phyloP scores from a whole-genome alignment of 163 green algal species.

The Chlamydomonas reinhardtii region DNA sequence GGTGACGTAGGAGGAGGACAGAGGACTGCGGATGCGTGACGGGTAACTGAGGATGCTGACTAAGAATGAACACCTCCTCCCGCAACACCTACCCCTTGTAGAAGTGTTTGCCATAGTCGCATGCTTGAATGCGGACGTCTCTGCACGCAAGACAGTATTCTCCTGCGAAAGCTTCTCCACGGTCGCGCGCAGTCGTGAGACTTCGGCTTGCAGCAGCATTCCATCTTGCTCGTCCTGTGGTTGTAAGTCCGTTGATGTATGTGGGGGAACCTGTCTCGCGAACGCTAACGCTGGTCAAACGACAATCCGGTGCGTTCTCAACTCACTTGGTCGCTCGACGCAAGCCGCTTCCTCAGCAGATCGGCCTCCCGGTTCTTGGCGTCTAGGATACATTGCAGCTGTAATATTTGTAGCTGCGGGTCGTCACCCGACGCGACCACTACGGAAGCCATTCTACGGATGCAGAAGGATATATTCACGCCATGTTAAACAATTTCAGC shows the following conservation, averaged over 20 bases:
- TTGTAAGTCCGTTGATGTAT: no score
- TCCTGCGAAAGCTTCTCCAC: slow-evolving; percentile 10
- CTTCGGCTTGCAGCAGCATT: not conserved
- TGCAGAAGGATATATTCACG: no score
- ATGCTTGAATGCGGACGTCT: not conserved
- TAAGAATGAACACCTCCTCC: no score
- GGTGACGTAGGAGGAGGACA: no score
- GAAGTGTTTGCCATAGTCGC: no score
- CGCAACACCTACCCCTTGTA: not conserved
- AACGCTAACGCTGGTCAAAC: not conserved
- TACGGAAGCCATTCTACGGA: no score
- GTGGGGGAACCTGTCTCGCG: no score
- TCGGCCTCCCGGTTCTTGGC: slow-evolving; percentile 52
- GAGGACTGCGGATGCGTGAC: no score
- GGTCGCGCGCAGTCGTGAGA: not conserved
- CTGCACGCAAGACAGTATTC: not conserved
- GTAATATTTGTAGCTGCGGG: slow-evolving; percentile 30
- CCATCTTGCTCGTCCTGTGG: not conserved
- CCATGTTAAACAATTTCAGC: no score
- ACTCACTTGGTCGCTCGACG: not conserved
- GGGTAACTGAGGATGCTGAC: no score
- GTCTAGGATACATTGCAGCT: slow-evolving; percentile 57
- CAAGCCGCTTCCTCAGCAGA: slow-evolving; percentile 7
- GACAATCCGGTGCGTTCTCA: no score
- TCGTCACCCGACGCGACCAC: no score